Percentiles rank a stretch among this genome's conserved stretches.
phyloP scores from a whole-genome alignment of 2,329 filamentous ascomycete genomes.

The Hymenoscyphus fructigenus region DNA sequence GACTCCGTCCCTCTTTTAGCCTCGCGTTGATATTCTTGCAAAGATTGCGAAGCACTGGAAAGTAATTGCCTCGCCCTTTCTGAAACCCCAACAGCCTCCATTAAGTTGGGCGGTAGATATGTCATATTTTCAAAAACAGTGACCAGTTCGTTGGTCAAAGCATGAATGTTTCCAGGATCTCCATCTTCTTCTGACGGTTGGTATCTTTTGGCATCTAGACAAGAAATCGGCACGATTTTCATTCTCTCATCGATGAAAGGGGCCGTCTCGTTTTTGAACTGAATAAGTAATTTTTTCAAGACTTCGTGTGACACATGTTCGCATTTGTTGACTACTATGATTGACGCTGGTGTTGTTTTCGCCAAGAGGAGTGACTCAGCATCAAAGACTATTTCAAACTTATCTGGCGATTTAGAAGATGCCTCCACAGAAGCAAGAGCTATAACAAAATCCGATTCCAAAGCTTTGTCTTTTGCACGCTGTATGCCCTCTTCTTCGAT shows the following conservation, averaged over 20 bases:
- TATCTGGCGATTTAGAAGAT: constrained; percentile 25
- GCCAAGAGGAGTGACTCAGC: constrained; percentile 55
- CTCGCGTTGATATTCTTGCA: constrained; percentile 62
- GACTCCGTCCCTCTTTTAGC: neutral
- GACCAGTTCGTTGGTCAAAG: constrained; percentile 67
- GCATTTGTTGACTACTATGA: constrained; percentile 64
- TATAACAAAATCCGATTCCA: constrained; percentile 82
- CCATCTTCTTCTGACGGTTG: neutral
- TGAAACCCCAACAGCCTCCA: constrained; percentile 86
- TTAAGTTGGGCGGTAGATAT: constrained; percentile 65
- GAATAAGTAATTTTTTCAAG: constrained; percentile 41
- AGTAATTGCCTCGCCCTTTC: constrained; percentile 85
- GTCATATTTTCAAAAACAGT: constrained; percentile 70
- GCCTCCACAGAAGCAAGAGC: constrained; percentile 74
- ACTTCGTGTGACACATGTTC: constrained; percentile 46
- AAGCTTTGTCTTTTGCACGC: constrained; percentile 76
- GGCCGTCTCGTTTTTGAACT: constrained; percentile 43
- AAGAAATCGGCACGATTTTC: constrained; percentile 68
- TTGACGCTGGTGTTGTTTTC: constrained; percentile 45
- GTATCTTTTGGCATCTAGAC: constrained; percentile 53
- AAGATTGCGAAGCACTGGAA: constrained; percentile 66
- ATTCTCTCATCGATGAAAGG: constrained; percentile 24
- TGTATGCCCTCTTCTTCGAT: constrained; percentile 90
- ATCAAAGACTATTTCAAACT: constrained; percentile 51
- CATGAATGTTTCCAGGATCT: constrained; percentile 66